phyloP scores from a whole-genome alignment of 768 basidiomycete genomes.

The Fistulinella prunicolor region DNA sequence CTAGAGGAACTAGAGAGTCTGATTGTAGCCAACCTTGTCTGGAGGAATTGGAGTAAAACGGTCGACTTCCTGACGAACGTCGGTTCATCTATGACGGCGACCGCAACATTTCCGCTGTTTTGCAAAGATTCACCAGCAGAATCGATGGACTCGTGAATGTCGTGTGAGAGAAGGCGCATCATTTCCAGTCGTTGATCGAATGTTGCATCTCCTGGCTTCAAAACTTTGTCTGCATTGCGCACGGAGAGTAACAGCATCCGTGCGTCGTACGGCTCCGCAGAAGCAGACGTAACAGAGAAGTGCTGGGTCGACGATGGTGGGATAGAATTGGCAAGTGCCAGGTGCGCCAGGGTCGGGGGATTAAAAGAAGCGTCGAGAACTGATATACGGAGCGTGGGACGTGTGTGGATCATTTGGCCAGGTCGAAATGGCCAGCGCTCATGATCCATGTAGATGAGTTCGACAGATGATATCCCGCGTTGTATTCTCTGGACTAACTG shows the following conservation, averaged over 20 bases:
- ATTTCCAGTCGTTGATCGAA: constrained; percentile 81
- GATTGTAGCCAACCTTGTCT: constrained; percentile 17
- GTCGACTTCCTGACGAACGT: constrained; percentile 83
- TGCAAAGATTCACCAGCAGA: not conserved
- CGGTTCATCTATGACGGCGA: constrained; percentile 83
- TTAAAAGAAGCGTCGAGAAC: constrained; percentile 94
- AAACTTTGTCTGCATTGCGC: constrained; percentile 80
- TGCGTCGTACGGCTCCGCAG: constrained; percentile 53
- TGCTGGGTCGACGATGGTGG: constrained; percentile 18
- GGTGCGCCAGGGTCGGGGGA: constrained; percentile 84
- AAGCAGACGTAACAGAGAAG: not conserved
- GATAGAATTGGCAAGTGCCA: constrained; percentile 60
- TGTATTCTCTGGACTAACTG: constrained; percentile 37
- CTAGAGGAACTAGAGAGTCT: not conserved
- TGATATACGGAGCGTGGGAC: constrained; percentile 48
- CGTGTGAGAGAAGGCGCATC: constrained; percentile 69
- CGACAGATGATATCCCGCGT: constrained; percentile 44
- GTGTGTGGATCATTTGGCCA: constrained; percentile 5
- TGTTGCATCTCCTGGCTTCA: constrained; percentile 69
- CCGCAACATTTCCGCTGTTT: constrained; percentile 51
- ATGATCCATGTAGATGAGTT: constrained; percentile 62
- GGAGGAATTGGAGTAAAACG: constrained; percentile 52
- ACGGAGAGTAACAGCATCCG: constrained; percentile 79
- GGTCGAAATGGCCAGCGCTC: constrained; percentile 60
- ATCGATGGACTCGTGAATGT: constrained; percentile 30